A percentile compares a stretch with the other conserved stretches of the same genome.
Evolutionary conservation across 257 asterid species (phyloP).

Genomic region (Jacaranda mimosifolia): DNA sequence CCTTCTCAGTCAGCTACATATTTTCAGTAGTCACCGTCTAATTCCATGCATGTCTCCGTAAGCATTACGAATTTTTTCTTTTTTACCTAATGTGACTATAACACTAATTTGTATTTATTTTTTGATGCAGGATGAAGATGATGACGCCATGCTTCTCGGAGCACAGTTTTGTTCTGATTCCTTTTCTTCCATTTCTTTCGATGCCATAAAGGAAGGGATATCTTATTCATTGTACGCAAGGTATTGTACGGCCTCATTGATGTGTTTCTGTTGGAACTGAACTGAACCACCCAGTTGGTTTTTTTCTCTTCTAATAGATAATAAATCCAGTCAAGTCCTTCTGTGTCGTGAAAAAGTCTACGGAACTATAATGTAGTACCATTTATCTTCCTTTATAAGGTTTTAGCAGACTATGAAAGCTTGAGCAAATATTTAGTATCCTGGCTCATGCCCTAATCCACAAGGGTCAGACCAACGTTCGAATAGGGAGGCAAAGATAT

Average conservation of each 20-base stretch:
- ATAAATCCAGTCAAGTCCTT: neutral
- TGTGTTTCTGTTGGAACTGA: constrained; percentile 22
- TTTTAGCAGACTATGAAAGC: neutral
- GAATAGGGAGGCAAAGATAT: too few species aligned
- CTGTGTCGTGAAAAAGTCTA: neutral
- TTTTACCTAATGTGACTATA: constrained; percentile 26
- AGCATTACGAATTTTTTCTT: neutral
- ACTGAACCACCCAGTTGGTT: constrained; percentile 9
- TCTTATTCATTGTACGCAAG: constrained; percentile 80
- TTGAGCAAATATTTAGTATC: neutral
- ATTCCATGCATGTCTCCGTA: too few species aligned
- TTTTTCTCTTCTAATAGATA: constrained; percentile 1
- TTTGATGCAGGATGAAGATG: constrained; percentile 78
- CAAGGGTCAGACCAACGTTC: too few species aligned
- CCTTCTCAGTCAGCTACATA: too few species aligned
- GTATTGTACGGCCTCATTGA: constrained; percentile 41
- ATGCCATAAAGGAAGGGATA: constrained; percentile 55
- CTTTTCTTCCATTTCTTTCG: constrained; percentile 75
- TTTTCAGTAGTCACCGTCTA: too few species aligned
- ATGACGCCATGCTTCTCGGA: constrained; percentile 88
- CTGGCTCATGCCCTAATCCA: too few species aligned
- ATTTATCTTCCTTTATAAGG: neutral
- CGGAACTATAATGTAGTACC: neutral
- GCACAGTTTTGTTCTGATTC: constrained; percentile 96
- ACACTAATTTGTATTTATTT: constrained; percentile 19